Evolutionary conservation across 331 rosid genomes (phyloP).

Genomic region (Acacia pycnantha): DNA sequence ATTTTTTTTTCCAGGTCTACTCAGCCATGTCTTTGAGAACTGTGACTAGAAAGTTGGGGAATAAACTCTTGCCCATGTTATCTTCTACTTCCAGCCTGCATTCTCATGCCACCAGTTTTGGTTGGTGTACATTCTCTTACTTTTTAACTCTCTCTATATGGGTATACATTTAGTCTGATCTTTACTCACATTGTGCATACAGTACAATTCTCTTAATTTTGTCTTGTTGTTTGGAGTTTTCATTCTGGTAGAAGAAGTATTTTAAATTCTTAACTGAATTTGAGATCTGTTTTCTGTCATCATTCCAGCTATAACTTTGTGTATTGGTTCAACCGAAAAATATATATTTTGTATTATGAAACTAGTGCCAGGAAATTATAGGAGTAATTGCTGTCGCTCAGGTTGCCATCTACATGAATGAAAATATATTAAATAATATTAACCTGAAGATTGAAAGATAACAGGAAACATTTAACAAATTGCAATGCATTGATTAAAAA

Average conservation of each 20-base stretch:
- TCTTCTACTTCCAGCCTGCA: conserved; percentile 57
- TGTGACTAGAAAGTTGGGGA: conserved; percentile 48
- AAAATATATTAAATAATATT: neutral
- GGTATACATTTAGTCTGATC: neutral
- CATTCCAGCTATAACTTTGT: neutral
- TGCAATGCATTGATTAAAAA: neutral
- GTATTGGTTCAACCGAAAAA: neutral
- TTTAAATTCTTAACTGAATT: neutral
- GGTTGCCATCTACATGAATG: neutral
- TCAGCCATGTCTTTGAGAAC: conserved; percentile 63
- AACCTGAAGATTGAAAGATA: neutral
- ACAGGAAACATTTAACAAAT: neutral
- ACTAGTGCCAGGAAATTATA: neutral
- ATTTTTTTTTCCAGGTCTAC: conserved; percentile 5
- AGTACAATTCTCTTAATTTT: neutral
- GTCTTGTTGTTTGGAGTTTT: neutral
- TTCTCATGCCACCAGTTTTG: conserved; percentile 97
- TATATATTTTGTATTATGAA: neutral
- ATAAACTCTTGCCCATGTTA: conserved; percentile 50
- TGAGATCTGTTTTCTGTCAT: neutral
- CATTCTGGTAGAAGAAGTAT: neutral
- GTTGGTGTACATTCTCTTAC: conserved; percentile 43
- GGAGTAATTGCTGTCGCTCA: neutral
- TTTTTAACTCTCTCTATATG: neutral
- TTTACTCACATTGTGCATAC: neutral